phyloP scores from a whole-genome alignment of 768 basidiomycete genomes.

The Mrakia blollopis region DNA sequence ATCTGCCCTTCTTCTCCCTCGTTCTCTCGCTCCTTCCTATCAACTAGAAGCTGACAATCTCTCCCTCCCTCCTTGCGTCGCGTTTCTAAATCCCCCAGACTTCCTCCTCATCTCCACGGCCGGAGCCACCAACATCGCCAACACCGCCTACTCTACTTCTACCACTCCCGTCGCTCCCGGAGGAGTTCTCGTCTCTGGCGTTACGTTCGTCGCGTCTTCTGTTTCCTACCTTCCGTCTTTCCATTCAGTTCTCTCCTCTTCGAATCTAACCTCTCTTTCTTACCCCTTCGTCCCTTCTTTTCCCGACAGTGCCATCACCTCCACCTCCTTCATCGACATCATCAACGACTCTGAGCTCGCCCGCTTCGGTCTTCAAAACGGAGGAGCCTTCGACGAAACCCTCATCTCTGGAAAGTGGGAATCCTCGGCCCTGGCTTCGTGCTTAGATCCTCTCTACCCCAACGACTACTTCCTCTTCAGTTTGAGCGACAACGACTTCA shows the following conservation, averaged over 20 bases:
- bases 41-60: background rate
- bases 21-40: no score
- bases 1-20: background rate
- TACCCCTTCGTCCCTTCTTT: background rate
- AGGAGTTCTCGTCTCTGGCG: background rate
- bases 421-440: conserved; percentile 57
- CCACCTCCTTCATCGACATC: conserved; percentile 41
- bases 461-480: conserved; percentile 67
- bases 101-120: background rate
- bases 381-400: conserved; percentile 46
- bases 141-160: background rate
- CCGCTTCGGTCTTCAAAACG: conserved; percentile 57
- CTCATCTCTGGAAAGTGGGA: conserved; percentile 68
- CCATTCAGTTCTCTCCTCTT: background rate
- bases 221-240: background rate
- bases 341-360: conserved; percentile 55
- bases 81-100: no score
- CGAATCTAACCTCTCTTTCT: background rate
- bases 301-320: background rate
- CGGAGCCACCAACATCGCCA: conserved; percentile 47
- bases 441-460: conserved; percentile 52
- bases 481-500: conserved; percentile 62
- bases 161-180: background rate
- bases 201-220: background rate
- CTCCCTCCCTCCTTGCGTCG: background rate